Evolutionary conservation across 495 filamentous ascomycete species (phyloP).

Genomic region (Usnea hakonensis): DNA sequence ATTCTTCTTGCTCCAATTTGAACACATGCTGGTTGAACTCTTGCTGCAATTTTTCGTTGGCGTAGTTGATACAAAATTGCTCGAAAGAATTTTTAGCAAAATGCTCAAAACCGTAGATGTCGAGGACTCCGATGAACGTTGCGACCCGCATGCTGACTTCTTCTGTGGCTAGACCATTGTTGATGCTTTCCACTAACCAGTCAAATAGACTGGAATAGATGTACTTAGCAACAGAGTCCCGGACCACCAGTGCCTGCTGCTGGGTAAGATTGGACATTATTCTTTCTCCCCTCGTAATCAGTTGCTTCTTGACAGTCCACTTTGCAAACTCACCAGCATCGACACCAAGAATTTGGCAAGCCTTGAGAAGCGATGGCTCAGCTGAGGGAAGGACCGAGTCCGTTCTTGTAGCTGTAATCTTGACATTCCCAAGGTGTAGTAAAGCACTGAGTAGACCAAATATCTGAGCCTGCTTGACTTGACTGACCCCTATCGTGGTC

Average conservation of each 20-base stretch:
- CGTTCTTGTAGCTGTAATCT: constrained; percentile 81
- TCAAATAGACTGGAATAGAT: constrained; percentile 98
- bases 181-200: constrained; percentile 96
- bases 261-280: constrained; percentile 94
- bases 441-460: constrained; percentile 89
- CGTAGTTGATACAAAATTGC: constrained; percentile 99
- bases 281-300: constrained; percentile 94
- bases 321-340: constrained; percentile 83
- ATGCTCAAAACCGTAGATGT: constrained; percentile 99
- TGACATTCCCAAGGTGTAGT: constrained; percentile 91
- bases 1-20: constrained; percentile 98
- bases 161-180: constrained; percentile 79
- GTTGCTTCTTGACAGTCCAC: constrained; percentile 99
- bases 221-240: constrained; percentile 97
- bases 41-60: constrained; percentile 98
- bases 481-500: constrained; percentile 76
- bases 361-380: constrained; percentile 73
- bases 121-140: constrained; percentile 97
- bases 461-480: constrained; percentile 68
- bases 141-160: constrained; percentile 71
- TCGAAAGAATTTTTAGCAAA: constrained; percentile 99
- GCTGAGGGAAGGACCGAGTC: constrained; percentile 75
- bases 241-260: constrained; percentile 87
- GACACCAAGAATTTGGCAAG: constrained; percentile 83
- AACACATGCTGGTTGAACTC: constrained; percentile 99